Evolutionary conservation across 805 yeast genomes (phyloP).

Genomic region (Clavispora santaluciae): DNA sequence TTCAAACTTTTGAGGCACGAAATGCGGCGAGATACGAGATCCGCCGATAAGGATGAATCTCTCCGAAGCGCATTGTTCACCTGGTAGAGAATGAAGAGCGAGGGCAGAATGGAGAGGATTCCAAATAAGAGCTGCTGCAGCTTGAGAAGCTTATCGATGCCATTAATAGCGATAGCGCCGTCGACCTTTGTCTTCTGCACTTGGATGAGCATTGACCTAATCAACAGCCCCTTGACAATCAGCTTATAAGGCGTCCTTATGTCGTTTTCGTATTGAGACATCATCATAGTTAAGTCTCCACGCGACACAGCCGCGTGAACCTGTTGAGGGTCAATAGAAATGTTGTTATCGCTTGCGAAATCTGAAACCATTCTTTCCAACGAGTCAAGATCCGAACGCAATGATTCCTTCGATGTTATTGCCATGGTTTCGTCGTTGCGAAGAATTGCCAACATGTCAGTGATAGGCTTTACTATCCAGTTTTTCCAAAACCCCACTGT

Average conservation of each 20-base stretch:
- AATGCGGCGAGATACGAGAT: constrained; percentile 24
- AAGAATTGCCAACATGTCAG: constrained; percentile 70
- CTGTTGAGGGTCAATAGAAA: constrained; percentile 16
- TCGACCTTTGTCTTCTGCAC: constrained; percentile 96
- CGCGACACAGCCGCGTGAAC: constrained; percentile 49
- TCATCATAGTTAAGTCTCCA: constrained; percentile 77
- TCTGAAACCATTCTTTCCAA: constrained; percentile 85
- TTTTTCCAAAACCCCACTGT: constrained; percentile 62
- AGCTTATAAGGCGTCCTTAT: constrained; percentile 65
- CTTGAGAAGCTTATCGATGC: constrained; percentile 83
- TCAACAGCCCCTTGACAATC: constrained; percentile 61
- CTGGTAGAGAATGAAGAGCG: constrained; percentile 54
- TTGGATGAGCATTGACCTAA: constrained; percentile 79
- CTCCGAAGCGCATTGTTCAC: constrained; percentile 23
- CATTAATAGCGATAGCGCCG: constrained; percentile 83
- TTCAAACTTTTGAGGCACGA: constrained; percentile 45
- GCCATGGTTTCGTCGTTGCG: constrained; percentile 77
- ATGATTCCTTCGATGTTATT: constrained; percentile 71
- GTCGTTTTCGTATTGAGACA: constrained; percentile 77
- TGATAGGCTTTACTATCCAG: constrained; percentile 79
- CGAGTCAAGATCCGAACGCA: constrained; percentile 72
- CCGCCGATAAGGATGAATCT: constrained; percentile 29
- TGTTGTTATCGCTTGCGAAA: constrained; percentile 41
- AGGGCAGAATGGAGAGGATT: constrained; percentile 82
- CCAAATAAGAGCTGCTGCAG: constrained; percentile 95